A percentile compares a stretch with the other conserved stretches of the same genome.
Conservation (phyloP, 2,329 filamentous ascomycete species). For the Cladosporium sp. region DNA sequence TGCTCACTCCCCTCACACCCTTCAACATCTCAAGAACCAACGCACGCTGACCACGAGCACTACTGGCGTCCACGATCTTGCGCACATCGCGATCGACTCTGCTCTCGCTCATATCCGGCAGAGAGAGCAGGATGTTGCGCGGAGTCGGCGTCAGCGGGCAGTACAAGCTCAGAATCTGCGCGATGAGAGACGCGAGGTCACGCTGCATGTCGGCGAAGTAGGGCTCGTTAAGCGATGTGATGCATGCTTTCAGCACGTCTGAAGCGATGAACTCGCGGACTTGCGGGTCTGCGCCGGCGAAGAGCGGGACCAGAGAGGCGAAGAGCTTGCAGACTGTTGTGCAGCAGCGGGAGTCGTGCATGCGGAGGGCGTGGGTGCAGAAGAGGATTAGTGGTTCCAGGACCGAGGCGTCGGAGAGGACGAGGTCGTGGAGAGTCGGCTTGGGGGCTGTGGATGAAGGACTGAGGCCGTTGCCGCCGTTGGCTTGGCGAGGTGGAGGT, state of each 20-base stretch:
- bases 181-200: constrained; percentile 84
- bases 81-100: constrained; percentile 61
- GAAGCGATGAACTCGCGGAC: constrained; percentile 88
- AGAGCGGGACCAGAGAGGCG: constrained; percentile 79
- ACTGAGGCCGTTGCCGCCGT: constrained; percentile 16
- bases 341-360: constrained; percentile 87
- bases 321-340: constrained; percentile 84
- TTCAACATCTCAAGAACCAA: constrained; percentile 82
- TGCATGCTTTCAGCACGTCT: constrained; percentile 85
- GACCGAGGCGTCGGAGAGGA: constrained; percentile 73
- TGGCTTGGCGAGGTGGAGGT: constrained; percentile 48
- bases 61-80: constrained; percentile 41
- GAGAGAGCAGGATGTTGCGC: constrained; percentile 69
- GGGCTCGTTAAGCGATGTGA: constrained; percentile 86
- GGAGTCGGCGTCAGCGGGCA: constrained; percentile 69
- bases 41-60: constrained; percentile 73
- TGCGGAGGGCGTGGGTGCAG: constrained; percentile 83
- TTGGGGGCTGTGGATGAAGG: constrained; percentile 29
- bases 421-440: constrained; percentile 74
- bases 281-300: constrained; percentile 55
- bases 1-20: constrained; percentile 83
- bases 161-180: constrained; percentile 78
- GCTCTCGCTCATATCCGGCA: constrained; percentile 72
- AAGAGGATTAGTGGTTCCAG: constrained; percentile 89
- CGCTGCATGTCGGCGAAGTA: constrained; percentile 97